Evolutionary conservation across 192 early-diverging fungal species (phyloP).

Genomic region (Tieghemiomyces parasiticus): DNA sequence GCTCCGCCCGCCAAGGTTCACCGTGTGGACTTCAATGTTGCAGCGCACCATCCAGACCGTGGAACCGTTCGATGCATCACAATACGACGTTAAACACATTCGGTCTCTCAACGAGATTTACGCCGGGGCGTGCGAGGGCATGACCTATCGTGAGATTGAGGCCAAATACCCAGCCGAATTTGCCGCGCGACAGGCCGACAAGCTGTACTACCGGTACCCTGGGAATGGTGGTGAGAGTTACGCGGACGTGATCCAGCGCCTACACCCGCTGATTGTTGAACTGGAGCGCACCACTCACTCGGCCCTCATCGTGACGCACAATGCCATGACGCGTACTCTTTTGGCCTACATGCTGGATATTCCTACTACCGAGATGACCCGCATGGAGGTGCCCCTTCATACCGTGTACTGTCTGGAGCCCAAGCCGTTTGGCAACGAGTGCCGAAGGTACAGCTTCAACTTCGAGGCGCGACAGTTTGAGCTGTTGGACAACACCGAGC

Average conservation of each 20-base stretch:
- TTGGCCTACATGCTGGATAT: conserved; percentile 82
- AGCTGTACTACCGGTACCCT: conserved; percentile 89
- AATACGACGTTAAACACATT: conserved; percentile 66
- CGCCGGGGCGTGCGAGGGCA: conserved; percentile 64
- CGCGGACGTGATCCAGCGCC: conserved; percentile 80
- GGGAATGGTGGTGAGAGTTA: conserved; percentile 94
- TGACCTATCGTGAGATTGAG: conserved; percentile 72
- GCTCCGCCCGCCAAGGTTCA: conserved; percentile 18
- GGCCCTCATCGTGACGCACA: conserved; percentile 81
- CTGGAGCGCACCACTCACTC: conserved; percentile 83
- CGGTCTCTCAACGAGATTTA: conserved; percentile 88
- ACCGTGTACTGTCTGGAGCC: conserved; percentile 67
- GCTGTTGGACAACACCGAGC: neutral
- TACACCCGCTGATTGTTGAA: conserved; percentile 89
- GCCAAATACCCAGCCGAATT: conserved; percentile 65
- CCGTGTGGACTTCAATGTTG: conserved; percentile 83
- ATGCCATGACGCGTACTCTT: conserved; percentile 79
- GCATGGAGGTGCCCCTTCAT: conserved; percentile 65
- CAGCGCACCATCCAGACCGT: conserved; percentile 71
- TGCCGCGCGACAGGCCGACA: conserved; percentile 60
- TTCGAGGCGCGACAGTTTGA: conserved; percentile 8
- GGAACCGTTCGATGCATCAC: conserved; percentile 58
- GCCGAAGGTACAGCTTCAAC: conserved; percentile 3
- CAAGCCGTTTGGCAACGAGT: conserved; percentile 62
- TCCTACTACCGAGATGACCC: conserved; percentile 63